Evolutionary conservation across 495 filamentous ascomycete genomes (phyloP).

Genomic region (Lichina pygmaea): DNA sequence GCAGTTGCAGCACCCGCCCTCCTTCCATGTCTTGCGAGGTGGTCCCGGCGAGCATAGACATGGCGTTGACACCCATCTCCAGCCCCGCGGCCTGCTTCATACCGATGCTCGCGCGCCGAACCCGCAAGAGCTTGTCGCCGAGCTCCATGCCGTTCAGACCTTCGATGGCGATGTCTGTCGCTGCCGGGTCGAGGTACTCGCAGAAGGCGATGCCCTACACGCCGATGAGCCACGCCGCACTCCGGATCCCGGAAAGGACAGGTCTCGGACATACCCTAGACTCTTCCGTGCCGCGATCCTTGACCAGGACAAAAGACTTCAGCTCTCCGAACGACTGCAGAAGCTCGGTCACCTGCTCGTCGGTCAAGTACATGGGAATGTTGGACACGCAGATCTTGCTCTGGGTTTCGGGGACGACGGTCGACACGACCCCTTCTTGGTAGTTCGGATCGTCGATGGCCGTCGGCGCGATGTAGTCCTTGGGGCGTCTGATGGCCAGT

Average conservation of each 20-base stretch:
- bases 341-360: conserved; percentile 77
- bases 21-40: conserved; percentile 50
- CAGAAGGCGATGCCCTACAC: conserved; percentile 81
- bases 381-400: conserved; percentile 89
- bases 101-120: conserved; percentile 71
- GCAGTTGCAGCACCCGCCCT: conserved; percentile 59
- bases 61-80: conserved; percentile 91
- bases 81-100: conserved; percentile 68
- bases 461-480: conserved; percentile 90
- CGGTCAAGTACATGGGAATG: conserved; percentile 61
- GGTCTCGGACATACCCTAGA: conserved; percentile 41
- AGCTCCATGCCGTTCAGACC: conserved; percentile 82
- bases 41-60: conserved; percentile 95
- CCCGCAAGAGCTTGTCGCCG: conserved; percentile 62
- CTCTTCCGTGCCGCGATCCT: conserved; percentile 63
- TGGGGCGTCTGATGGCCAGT: conserved; percentile 66
- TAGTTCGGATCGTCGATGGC: conserved; percentile 46
- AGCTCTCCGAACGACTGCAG: conserved; percentile 74
- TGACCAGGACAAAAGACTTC: conserved; percentile 77
- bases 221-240: neutral
- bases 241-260: conserved; percentile 6
- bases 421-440: conserved; percentile 53
- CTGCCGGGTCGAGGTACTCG: conserved; percentile 58
- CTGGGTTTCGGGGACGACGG: conserved; percentile 63
- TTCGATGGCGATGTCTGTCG: conserved; percentile 68